Percentiles rank a stretch among this genome's conserved stretches.
phyloP scores from a whole-genome alignment of 306 rosid genomes.

The Dalbergia oliveri region DNA sequence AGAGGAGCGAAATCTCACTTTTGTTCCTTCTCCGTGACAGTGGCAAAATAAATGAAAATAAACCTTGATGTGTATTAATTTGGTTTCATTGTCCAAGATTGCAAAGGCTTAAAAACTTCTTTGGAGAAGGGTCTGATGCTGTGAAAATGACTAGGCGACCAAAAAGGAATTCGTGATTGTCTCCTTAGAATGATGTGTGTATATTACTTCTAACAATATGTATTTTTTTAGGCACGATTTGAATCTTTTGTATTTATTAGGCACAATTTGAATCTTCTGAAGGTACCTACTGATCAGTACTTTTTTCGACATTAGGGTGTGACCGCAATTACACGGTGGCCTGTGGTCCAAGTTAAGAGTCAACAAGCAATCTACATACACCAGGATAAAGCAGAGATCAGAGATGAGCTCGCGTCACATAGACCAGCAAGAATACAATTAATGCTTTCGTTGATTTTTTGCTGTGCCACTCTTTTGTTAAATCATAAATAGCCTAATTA shows the following conservation, averaged over 20 bases:
- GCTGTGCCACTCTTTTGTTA: background rate
- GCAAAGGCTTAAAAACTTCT: slow-evolving; percentile 43
- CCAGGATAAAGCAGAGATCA: slow-evolving; percentile 8
- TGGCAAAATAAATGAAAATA: background rate
- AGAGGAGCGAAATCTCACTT: background rate
- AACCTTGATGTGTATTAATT: background rate
- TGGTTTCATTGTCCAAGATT: slow-evolving; percentile 34
- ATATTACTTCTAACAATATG: background rate
- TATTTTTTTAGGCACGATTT: slow-evolving; percentile 31
- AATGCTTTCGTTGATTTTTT: background rate
- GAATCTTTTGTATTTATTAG: slow-evolving; percentile 6
- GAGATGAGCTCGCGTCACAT: background rate
- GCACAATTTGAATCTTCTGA: slow-evolving; percentile 31
- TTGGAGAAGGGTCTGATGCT: slow-evolving; percentile 53
- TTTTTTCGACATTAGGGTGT: slow-evolving; percentile 44
- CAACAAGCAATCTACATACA: background rate
- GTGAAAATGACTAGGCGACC: slow-evolving; percentile 49
- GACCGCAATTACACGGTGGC: slow-evolving; percentile 56
- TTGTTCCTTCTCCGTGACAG: background rate
- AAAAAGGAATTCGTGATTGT: slow-evolving; percentile 41
- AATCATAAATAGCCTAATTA: background rate
- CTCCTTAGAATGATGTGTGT: background rate
- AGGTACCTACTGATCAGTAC: slow-evolving; percentile 71
- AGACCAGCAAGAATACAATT: background rate
- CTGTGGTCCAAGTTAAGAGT: slow-evolving; percentile 15